Evolutionary conservation across 208 protist species (phyloP).

Genomic region (Leishmania aethiopica): DNA sequence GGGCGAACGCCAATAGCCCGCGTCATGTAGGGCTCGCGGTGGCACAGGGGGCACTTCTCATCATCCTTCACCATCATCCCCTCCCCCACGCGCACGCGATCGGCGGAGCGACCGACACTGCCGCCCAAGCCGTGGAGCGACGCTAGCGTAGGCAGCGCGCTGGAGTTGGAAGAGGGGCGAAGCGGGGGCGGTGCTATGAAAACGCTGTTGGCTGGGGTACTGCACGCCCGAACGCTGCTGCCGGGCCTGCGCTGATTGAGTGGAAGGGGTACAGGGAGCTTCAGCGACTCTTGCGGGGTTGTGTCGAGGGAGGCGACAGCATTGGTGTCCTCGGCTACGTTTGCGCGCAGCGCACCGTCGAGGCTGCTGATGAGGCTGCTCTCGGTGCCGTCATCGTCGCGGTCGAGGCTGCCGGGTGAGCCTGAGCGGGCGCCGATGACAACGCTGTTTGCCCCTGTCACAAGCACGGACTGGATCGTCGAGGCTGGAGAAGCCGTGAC

Average conservation of each 20-base stretch:
- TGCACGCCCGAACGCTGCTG: not conserved
- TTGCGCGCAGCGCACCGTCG: not conserved
- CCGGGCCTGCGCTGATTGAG: not conserved
- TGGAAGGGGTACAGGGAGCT: not conserved
- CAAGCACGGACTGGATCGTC: not conserved
- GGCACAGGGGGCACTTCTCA: slow-evolving; percentile 62
- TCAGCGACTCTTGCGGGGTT: not conserved
- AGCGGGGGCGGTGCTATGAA: not conserved
- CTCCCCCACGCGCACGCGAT: not conserved
- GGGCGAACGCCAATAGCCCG: slow-evolving; percentile 40
- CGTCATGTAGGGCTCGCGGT: slow-evolving; percentile 42
- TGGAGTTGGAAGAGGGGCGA: not conserved
- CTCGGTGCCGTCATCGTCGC: not conserved
- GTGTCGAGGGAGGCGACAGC: not conserved
- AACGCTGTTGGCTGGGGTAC: not conserved
- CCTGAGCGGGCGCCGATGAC: too few relatives aligned
- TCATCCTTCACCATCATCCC: not conserved
- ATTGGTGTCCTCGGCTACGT: not conserved
- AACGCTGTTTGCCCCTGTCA: not conserved
- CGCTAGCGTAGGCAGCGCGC: not conserved
- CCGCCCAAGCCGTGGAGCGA: not conserved
- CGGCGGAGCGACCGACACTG: not conserved
- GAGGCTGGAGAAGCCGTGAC: not conserved
- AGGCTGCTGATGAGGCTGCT: not conserved
- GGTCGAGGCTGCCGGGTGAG: not conserved